Conservation (phyloP, 2,329 filamentous ascomycete species). For the Ceratocystis papillata region DNA sequence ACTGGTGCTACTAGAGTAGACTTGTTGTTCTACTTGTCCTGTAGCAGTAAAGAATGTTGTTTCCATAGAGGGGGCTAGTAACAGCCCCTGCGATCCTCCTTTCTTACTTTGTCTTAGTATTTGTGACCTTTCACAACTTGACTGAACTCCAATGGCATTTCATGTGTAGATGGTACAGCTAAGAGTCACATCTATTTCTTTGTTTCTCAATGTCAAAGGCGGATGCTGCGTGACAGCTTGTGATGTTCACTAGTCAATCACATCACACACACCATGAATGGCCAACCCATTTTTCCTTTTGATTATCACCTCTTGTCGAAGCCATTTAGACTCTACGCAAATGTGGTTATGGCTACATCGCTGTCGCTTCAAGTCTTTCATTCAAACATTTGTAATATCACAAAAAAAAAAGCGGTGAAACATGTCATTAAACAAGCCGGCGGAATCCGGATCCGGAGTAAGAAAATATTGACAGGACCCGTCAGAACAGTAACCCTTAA, state of each 20-base stretch:
- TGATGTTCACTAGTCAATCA: not conserved
- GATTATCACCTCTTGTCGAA: too few species aligned
- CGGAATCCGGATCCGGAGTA: not conserved
- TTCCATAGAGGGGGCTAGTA: not conserved
- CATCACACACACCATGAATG: not conserved
- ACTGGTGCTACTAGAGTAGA: too few species aligned
- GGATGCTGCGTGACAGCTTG: not conserved
- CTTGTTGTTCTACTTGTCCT: not conserved
- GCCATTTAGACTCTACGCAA: too few species aligned
- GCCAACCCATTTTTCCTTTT: too few species aligned
- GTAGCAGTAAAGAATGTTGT: not conserved
- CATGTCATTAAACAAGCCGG: not conserved
- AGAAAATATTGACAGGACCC: not conserved
- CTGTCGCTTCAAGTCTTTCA: not conserved
- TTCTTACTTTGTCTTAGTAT: conserved; percentile 15
- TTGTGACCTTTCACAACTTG: conserved; percentile 14
- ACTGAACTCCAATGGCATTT: too few species aligned
- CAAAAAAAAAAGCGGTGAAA: not conserved
- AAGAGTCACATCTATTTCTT: not conserved
- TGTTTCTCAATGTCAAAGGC: not conserved
- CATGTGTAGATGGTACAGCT: too few species aligned
- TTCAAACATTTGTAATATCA: not conserved
- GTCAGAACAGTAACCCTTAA: not conserved
- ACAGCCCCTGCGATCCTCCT: not conserved
- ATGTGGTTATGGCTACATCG: too few species aligned